These are phyloP conservation scores for Coemansia sp. DNA, from an alignment of 371 early-diverging fungal genomes.

Conservation along the genomic window DNA sequence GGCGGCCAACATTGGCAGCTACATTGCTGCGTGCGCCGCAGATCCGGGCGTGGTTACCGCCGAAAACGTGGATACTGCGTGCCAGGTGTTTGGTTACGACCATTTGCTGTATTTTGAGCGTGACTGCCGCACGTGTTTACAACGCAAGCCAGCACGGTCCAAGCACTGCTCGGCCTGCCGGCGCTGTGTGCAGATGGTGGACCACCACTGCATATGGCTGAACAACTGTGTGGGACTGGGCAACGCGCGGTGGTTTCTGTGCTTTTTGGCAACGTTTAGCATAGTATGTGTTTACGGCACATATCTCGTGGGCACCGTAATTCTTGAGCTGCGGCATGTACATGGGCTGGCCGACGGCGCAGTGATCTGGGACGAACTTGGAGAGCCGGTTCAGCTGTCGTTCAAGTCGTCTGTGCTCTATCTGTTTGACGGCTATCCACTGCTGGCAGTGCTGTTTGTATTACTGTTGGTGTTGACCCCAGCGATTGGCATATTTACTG, in stretches of 20 bases:
- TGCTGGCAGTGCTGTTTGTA: slow-evolving; percentile 64
- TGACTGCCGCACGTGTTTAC: slow-evolving; percentile 64
- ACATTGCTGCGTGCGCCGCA: slow-evolving; percentile 59
- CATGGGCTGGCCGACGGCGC: slow-evolving; percentile 56
- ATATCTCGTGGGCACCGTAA: slow-evolving; percentile 59
- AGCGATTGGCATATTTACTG: slow-evolving; percentile 60
- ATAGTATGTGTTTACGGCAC: slow-evolving; percentile 67
- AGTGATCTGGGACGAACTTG: slow-evolving; percentile 50
- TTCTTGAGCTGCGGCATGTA: slow-evolving; percentile 57
- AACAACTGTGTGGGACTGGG: slow-evolving; percentile 73
- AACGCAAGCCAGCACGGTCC: slow-evolving; percentile 74
- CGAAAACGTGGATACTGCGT: slow-evolving; percentile 57
- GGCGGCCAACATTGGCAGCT: slow-evolving; percentile 58
- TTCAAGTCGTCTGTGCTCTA: slow-evolving; percentile 51
- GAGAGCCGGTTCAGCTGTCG: slow-evolving; percentile 44
- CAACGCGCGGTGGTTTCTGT: slow-evolving; percentile 70
- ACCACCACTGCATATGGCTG: slow-evolving; percentile 81
- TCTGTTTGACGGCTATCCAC: slow-evolving; percentile 59
- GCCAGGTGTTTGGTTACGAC: slow-evolving; percentile 63
- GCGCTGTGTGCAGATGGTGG: slow-evolving; percentile 65
- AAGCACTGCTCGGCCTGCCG: slow-evolving; percentile 77
- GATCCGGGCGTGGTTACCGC: slow-evolving; percentile 66
- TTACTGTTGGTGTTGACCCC: slow-evolving; percentile 61
- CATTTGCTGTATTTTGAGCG: slow-evolving; percentile 60
- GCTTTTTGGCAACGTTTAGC: slow-evolving; percentile 61